Base-by-base conservation (phyloP, 2,329 filamentous ascomycete species). In the Neonectria ditissima region DNA sequence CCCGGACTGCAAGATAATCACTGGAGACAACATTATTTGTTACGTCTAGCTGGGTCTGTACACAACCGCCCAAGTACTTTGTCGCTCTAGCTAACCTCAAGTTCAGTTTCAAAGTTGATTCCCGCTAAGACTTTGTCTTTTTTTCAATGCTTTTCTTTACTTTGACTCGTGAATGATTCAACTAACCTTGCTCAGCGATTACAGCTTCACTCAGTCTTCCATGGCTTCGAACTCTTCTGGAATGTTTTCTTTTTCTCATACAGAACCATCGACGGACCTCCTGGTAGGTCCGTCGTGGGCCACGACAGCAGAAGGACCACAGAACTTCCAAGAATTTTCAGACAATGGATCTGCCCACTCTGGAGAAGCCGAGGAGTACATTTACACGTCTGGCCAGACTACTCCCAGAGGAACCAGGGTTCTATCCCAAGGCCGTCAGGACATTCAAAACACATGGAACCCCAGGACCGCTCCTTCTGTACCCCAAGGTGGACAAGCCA, bases 161-260 rank as follows among this genome's bases (percentile, higher is more conserved):
- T 71, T 73, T 69, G 74, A 68, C 69, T 74, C 79, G 80, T 79
- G 80, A 80, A 85, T 79, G 82, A 81, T 75, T n/a, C n/a, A n/a
- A 88, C 86, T 88, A 84, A 88, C 84, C 80, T 76, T 73, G 75
- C 73, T 69, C 81, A 87, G 85, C 83, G 83, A 87, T 66, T 86
- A 84, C 77, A 88, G 85, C 81, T 84, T 82, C 74, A 80, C 82
- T 65, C 84, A 84, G 74, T 80, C 82, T 76, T 79, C 82, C 66
- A 80, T 87, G 80, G 76, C 83, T 73, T 78, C 83, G 73, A 80
- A 75, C 78, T 75, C 82, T 60, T 79, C 79, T 69, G 83, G 83
- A 77, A 82, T 86, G 77, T 86, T 86, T 83, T 81, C 84, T 80
- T 86, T 84, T 79, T 82, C 83, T 83, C 85, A 87, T 76, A 84